A percentile compares a stretch with the other conserved stretches of the same genome.
These are phyloP conservation scores for Cladosporium velox DNA, from an alignment of 2,329 filamentous ascomycete species.

Conservation along the genomic window DNA sequence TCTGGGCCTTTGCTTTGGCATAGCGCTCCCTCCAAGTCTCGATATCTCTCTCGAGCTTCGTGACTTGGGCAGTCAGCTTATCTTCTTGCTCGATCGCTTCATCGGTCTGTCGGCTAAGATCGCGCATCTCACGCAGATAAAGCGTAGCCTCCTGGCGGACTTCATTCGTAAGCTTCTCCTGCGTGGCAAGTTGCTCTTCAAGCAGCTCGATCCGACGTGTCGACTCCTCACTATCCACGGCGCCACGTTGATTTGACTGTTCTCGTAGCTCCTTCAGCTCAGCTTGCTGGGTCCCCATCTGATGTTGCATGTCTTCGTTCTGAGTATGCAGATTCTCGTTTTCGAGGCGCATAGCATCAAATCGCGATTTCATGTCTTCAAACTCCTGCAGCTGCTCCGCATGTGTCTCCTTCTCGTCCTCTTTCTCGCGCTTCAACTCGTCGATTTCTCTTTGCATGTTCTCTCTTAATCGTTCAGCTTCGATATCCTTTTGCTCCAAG, in stretches of 20 bases:
- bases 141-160: constrained; percentile 80
- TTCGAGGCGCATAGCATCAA: constrained; percentile 21
- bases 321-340: constrained; percentile 18
- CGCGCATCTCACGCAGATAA: constrained; percentile 86
- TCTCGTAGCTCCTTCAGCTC: constrained; percentile 44
- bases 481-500: constrained; percentile 49
- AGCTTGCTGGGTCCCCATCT: constrained; percentile 19
- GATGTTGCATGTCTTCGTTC: constrained; percentile 23
- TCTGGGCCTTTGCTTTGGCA: constrained; percentile 81
- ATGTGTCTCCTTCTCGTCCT: constrained; percentile 28
- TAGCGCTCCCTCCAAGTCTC: constrained; percentile 91
- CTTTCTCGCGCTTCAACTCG: constrained; percentile 57
- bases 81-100: constrained; percentile 80
- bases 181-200: constrained; percentile 69
- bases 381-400: constrained; percentile 30
- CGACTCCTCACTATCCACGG: constrained; percentile 46
- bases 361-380: constrained; percentile 26
- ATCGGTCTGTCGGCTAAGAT: constrained; percentile 77
- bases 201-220: constrained; percentile 60
- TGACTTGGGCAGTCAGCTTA: constrained; percentile 72
- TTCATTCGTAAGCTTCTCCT: constrained; percentile 81
- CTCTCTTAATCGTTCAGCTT: constrained; percentile 69
- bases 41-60: constrained; percentile 77
- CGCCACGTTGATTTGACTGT: constrained; percentile 16
- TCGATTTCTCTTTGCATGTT: constrained; percentile 78